A percentile compares a stretch with the other conserved stretches of the same genome.
Conservation (phyloP, 345 rosid species). For the Tarenaya hassleriana region DNA sequence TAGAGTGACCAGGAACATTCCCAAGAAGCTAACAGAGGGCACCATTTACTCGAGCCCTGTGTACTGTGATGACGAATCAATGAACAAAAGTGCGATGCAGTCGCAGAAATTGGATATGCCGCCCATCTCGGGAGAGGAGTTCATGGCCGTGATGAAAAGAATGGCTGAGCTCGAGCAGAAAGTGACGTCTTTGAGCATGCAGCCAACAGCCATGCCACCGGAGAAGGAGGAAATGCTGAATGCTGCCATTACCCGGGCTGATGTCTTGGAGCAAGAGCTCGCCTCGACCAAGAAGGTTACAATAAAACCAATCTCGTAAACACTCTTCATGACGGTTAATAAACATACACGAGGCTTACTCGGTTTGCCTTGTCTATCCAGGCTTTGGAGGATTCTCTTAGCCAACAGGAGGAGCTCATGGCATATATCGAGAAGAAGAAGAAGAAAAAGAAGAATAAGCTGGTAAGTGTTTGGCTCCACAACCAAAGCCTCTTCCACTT, state of each 20-base stretch:
- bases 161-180: slow-evolving; percentile 81
- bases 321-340: too few species aligned
- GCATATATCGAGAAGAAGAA: slow-evolving; percentile 81
- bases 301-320: background rate
- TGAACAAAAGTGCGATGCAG: slow-evolving; percentile 30
- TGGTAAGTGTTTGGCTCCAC: slow-evolving; percentile 27
- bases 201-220: slow-evolving; percentile 54
- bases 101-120: slow-evolving; percentile 29
- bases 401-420: slow-evolving; percentile 63
- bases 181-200: slow-evolving; percentile 42
- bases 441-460: slow-evolving; percentile 79
- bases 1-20: slow-evolving; percentile 67
- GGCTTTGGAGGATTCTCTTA: slow-evolving; percentile 75
- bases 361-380: slow-evolving; percentile 21
- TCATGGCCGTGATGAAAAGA: slow-evolving; percentile 53
- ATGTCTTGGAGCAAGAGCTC: slow-evolving; percentile 75
- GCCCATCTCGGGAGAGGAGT: slow-evolving; percentile 43
- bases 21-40: slow-evolving; percentile 55
- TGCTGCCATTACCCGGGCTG: slow-evolving; percentile 58
- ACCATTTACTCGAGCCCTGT: slow-evolving; percentile 46
- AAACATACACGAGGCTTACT: too few species aligned
- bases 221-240: slow-evolving; percentile 79
- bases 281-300: slow-evolving; percentile 68
- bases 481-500: too few species aligned
- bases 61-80: slow-evolving; percentile 34